Evolutionary conservation across 2,329 filamentous ascomycete species (phyloP), one percentile per base, ranked within the genome.

Genomic region (Blastomyces percursus): DNA sequence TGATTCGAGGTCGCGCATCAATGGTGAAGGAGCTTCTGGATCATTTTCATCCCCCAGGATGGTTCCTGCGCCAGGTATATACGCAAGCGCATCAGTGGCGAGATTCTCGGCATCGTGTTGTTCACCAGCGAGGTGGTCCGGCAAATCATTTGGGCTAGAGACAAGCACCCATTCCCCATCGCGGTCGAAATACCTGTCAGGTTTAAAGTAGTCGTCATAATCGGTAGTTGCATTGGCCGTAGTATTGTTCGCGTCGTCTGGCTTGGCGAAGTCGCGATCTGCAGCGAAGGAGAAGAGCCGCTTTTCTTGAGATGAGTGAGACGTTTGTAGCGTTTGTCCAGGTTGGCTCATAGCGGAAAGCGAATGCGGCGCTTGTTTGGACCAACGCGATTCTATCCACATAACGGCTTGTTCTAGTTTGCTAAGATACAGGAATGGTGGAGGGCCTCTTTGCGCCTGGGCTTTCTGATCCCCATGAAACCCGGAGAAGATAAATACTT

Each of bases 401-500:
- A 77, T 75, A 0, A 88, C 86, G 0, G 85, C 83, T 0, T 80
- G 75, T 61, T 88, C 81, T 1, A 96, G 76, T 69, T 91, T 84
- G 5, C 81, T 74, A 5, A 96, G 79, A 69, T 91, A 86, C 6
- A 96, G 79, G 0, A 89, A 90, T 0, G 91, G 88, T 2, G 91
- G 67, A 81, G 85, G 64, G 75, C 80, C 68, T 79, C 81, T 62
- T 78, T 76, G 74, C 24, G 71, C 68, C 63, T 73, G 72, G 58
- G 69, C 69, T 50, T 71, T 70, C 7, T 68, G 68, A 55, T 76
- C 79, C 1, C 87, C 87, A 50, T 85, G 84, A n/a, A 86, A 82
- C 66, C 92, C 94, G 19, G 85, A 89, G 14, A 94, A 79, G 11
- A 93, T 76, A 73, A 96, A 96, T 0, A 87, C 85, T 67, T 86